Evolutionary conservation across 2,329 filamentous ascomycete genomes (phyloP), one percentile per base, ranked within the genome.

Genomic region (Monilinia fructicola): DNA sequence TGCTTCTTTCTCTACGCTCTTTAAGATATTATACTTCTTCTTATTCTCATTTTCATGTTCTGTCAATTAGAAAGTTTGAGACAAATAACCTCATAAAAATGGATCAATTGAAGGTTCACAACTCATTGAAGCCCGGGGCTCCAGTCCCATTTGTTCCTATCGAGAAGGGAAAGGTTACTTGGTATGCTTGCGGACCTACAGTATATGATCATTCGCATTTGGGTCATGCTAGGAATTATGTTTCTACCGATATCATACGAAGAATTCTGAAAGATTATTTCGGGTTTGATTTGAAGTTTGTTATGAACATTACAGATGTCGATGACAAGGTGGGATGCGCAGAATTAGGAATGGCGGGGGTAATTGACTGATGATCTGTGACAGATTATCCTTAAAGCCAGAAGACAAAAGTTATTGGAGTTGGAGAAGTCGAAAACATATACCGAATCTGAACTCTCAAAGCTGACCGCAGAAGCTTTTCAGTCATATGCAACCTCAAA

Each of bases 371-470:
- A 63, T 62, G 48, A 42, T 40, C 38, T 42, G 26, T 48, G 10
- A 54, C 59, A 66, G 65, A 66, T 66, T 50, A 66, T 66, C 26
- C 52, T 66, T 9, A 66, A 87, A 70, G 89, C 90, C 18, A 84
- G 94, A 74, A 88, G 95, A 78, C 89, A 95, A 74, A 86, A 93
- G 75, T 79, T 97, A 46, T 87, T 97, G 67, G 85, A 94, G 69
- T 89, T 91, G 76, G 87, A 90, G 68, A 87, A 88, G 78, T 90
- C 91, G 76, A 95, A 96, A 76, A 75, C 76, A 21, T 81, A 85
- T 69, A 79, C 82, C 10, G 71, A 80, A 14, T 78, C 81, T 21
- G 79, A 85, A 67, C 77, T 83, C 5, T 73, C 75, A 14, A 78
- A 82, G 53, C 76, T 87, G 14, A 83, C 79, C 11, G 79, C 81